phyloP scores from a whole-genome alignment of 2,329 filamentous ascomycete genomes.

The Geosmithia morbida region DNA sequence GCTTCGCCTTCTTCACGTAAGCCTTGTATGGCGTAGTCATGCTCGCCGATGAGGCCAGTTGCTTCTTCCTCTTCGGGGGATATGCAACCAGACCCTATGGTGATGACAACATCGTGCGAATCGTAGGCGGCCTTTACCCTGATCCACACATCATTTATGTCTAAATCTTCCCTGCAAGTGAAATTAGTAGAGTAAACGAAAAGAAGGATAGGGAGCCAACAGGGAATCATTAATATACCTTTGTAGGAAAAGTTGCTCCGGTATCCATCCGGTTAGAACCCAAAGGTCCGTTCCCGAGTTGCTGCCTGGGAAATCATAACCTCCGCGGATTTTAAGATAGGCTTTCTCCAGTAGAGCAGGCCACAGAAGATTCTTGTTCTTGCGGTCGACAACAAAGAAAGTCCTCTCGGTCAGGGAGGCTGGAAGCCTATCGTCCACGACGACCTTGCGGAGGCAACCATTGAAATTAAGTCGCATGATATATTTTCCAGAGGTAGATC shows the following conservation, averaged over 20 bases:
- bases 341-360: constrained; percentile 91
- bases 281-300: constrained; percentile 93
- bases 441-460: constrained; percentile 74
- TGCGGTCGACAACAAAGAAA: constrained; percentile 77
- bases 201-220: neutral
- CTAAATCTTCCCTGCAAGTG: constrained; percentile 53
- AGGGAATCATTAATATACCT: constrained; percentile 35
- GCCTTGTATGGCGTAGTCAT: constrained; percentile 86
- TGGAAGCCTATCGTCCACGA: constrained; percentile 81
- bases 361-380: constrained; percentile 73
- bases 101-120: constrained; percentile 71
- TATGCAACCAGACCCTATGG: constrained; percentile 77
- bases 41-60: constrained; percentile 73
- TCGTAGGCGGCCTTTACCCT: constrained; percentile 62
- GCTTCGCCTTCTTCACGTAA: constrained; percentile 48
- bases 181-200: neutral
- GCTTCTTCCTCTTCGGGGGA: constrained; percentile 62
- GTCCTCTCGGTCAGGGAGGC: constrained; percentile 59
- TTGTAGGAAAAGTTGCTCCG: constrained; percentile 86
- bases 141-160: constrained; percentile 63
- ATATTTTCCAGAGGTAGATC: constrained; percentile 77
- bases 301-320: constrained; percentile 95
- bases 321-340: constrained; percentile 86
- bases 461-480: constrained; percentile 92
- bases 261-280: constrained; percentile 90